Evolutionary conservation across 306 rosid species (phyloP).

Genomic region (Quercus bicolor): DNA sequence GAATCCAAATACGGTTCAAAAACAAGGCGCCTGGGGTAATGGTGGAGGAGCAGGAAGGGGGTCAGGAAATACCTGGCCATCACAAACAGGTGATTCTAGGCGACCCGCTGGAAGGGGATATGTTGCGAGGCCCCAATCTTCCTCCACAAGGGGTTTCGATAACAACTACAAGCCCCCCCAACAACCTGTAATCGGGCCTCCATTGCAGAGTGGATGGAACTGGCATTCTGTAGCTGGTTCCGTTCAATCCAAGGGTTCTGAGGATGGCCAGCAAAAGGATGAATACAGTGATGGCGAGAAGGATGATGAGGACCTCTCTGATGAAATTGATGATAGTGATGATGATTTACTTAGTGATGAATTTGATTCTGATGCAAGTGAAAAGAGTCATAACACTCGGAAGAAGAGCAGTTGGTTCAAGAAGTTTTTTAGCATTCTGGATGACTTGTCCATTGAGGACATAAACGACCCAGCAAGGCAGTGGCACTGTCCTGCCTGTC

Average conservation of each 20-base stretch:
- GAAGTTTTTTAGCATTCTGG: constrained; percentile 57
- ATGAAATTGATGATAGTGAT: constrained; percentile 49
- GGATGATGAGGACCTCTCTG: constrained; percentile 27
- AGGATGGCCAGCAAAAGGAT: constrained; percentile 14
- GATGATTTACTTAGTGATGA: constrained; percentile 67
- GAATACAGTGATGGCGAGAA: constrained; percentile 28
- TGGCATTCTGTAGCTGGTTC: constrained; percentile 57
- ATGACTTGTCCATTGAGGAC: constrained; percentile 43
- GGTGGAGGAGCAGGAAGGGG: constrained; percentile 53
- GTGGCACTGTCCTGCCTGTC: constrained; percentile 95
- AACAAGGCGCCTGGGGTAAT: constrained; percentile 17
- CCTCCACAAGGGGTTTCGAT: constrained; percentile 28
- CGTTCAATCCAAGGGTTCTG: constrained; percentile 29
- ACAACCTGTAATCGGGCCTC: constrained; percentile 47
- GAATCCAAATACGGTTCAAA: constrained; percentile 26
- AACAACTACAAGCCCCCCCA: constrained; percentile 18
- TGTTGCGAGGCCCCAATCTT: constrained; percentile 25
- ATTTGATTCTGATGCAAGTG: constrained; percentile 64
- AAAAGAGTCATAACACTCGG: constrained; percentile 64
- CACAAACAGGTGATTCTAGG: constrained; percentile 38
- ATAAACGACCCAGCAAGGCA: constrained; percentile 64
- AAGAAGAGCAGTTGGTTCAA: constrained; percentile 53
- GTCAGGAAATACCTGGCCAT: constrained; percentile 33
- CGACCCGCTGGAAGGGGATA: constrained; percentile 56
- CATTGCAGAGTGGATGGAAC: constrained; percentile 78